Percentiles rank a stretch among this genome's conserved stretches.
phyloP scores from a whole-genome alignment of 441 rosid genomes.

The Mallotus repandus region DNA sequence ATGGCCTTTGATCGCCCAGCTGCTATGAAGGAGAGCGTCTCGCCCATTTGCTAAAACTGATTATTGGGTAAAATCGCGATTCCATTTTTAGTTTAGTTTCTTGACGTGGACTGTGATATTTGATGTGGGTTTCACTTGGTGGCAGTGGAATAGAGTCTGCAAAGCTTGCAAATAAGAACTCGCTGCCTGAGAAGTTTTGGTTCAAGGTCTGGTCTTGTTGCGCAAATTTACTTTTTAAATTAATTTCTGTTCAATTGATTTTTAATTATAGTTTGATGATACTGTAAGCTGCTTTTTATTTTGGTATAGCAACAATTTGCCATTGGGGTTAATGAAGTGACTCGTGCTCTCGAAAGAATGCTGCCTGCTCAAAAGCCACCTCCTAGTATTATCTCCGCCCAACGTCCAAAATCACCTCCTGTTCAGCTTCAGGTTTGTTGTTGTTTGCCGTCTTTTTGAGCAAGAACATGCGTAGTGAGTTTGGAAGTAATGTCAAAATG shows the following conservation, averaged over 20 bases:
- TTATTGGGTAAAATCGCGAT: constrained; percentile 47
- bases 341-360: constrained; percentile 84
- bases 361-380: constrained; percentile 26
- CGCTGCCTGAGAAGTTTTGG: constrained; percentile 84
- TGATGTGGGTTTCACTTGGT: not conserved
- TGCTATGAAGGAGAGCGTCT: constrained; percentile 69
- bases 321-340: constrained; percentile 89
- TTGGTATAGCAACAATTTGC: constrained; percentile 73
- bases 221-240: not conserved
- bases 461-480: no score
- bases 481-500: not conserved
- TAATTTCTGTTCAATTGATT: not conserved
- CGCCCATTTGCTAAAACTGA: constrained; percentile 48
- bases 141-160: constrained; percentile 60
- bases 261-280: not conserved
- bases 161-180: constrained; percentile 44
- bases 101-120: not conserved
- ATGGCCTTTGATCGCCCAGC: constrained; percentile 26
- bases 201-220: constrained; percentile 51
- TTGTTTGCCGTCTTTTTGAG: not conserved
- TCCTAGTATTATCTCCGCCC: constrained; percentile 4
- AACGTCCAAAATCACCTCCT: constrained; percentile 27
- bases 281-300: not conserved
- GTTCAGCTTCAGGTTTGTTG: constrained; percentile 64
- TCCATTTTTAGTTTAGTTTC: not conserved